These are phyloP conservation scores for Batrachochytrium dendrobatidis DNA, from an alignment of 371 early-diverging fungal species.

Conservation along the genomic window DNA sequence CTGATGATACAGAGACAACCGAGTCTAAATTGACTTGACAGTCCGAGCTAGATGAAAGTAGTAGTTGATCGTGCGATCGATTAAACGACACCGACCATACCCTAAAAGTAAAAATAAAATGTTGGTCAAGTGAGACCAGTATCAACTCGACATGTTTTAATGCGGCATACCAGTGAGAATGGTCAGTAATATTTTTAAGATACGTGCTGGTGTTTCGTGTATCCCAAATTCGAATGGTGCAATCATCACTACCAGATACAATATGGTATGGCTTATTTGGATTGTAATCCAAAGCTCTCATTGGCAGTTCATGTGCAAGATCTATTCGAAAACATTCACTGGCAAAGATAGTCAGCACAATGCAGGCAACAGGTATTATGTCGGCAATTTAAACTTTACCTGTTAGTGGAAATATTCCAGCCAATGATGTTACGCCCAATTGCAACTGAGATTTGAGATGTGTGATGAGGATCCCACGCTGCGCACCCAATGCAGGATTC, in stretches of 20 bases:
- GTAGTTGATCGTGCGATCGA: constrained; percentile 79
- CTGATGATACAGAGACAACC: constrained; percentile 73
- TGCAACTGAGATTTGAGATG: constrained; percentile 49
- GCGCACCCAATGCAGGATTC: constrained; percentile 34
- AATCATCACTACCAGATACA: constrained; percentile 81
- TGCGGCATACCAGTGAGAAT: constrained; percentile 81
- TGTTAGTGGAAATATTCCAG: constrained; percentile 59
- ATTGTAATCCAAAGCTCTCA: constrained; percentile 76
- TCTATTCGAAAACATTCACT: constrained; percentile 36
- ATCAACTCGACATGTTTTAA: background rate
- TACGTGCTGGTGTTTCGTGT: constrained; percentile 45
- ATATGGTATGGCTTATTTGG: constrained; percentile 74
- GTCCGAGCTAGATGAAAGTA: constrained; percentile 78
- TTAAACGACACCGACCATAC: constrained; percentile 79
- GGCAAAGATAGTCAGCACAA: no score
- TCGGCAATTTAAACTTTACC: constrained; percentile 14
- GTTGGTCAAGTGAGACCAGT: background rate
- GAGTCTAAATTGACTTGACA: constrained; percentile 77
- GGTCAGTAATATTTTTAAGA: constrained; percentile 58
- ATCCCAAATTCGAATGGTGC: constrained; percentile 79
- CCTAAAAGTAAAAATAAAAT: no score
- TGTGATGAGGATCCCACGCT: constrained; percentile 66
- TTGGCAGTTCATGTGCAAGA: constrained; percentile 55
- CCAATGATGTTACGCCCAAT: constrained; percentile 53
- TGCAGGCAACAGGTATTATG: background rate